Evolutionary conservation across 129 eudicot species (phyloP), one percentile per base, ranked within the genome.

Genomic region (Daucus carota): DNA sequence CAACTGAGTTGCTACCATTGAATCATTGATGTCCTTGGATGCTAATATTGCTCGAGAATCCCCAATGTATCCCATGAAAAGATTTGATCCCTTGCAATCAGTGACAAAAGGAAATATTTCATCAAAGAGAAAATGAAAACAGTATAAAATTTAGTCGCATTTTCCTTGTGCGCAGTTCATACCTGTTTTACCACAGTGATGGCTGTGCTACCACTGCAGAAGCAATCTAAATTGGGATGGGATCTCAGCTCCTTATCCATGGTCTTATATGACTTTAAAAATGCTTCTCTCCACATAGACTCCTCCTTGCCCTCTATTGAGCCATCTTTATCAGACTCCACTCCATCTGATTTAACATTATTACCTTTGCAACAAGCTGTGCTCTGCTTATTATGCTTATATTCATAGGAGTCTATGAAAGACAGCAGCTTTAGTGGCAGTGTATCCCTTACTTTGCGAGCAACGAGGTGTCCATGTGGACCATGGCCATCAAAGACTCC

Each of bases 171-270:
- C 36, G 14, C n/a, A 1, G 54, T 24, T 72, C 17, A 73, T 87
- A 91, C 99, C 96, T 95, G 97, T 82, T 92, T 95, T 77, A 92
- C 86, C 43, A 95, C 81, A 68, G 96, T 86, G 63, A 95, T 90
- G 79, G 97, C 96, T 66, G 99, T 95, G 89, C 99, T 92, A 52
- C 99, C 99, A 80, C 99, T 95, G 77, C 99, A 95, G 78, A 95
- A 95, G 85, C 94, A 87, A 87, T 95, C 96, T 43, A 95, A 74
- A 80, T 88, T 90, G 50, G 99, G 92, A 78, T 95, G 97, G 67
- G 88, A 89, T 83, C 90, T 86, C 84, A 95, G 78, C 71, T 92
- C 96, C 81, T 95, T 95, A 79, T 95, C 99, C 99, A 95, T 92
- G 29, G 91, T 86, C 81, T 92, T 92, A 81, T 85, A 95, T 32